Base-by-base conservation (phyloP, 1,139 yeast species). In the Blastobotrys proliferans region DNA sequence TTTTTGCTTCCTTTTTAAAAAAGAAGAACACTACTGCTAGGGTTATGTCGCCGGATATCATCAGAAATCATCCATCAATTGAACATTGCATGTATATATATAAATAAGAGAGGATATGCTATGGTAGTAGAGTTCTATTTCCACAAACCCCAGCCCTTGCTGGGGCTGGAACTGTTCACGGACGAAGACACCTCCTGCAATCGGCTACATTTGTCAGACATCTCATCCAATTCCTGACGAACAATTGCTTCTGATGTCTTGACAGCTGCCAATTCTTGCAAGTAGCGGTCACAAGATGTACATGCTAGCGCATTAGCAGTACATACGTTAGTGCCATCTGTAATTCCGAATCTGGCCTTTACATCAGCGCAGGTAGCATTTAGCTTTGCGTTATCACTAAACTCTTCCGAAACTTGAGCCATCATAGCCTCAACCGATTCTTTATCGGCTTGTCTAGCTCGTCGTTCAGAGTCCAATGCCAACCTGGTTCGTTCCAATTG, bases 181-280 rank as follows among this genome's bases (percentile, higher is more conserved):
- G n/a, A n/a, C n/a, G n/a, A n/a, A n/a, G n/a, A n/a, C n/a, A n/a
- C n/a, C n/a, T n/a, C n/a, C n/a, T n/a, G n/a, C n/a, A n/a, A 22
- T 22, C n/a, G 11, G 13, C 29, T 16, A 26, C 29, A 26, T 26
- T 26, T 26, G 11, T 16, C 29, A 26, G 14, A 18, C 11, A 33
- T 28, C 35, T 56, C 58, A 33, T 62, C 66, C 37, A 59, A 47
- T 38, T 60, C 62, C 39, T 58, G 62, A 22, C 60, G 53, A 5
- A 64, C 63, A 45, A 55, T 45, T 2, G 60, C 63, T 38, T 62
- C 66, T 30, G 52, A 53, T 2, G 63, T 52, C 43, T 54, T 57
- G 33, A 56, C 56, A 10, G 54, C 41, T 2, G 63, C 66, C 31
- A 62, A 53, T 34, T 62, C 64, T 54, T 60, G 51, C 37, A 57